Percentiles rank a stretch among this genome's conserved stretches.
phyloP scores from a whole-genome alignment of 139 green algal species.

The Chlorella sorokiniana region DNA sequence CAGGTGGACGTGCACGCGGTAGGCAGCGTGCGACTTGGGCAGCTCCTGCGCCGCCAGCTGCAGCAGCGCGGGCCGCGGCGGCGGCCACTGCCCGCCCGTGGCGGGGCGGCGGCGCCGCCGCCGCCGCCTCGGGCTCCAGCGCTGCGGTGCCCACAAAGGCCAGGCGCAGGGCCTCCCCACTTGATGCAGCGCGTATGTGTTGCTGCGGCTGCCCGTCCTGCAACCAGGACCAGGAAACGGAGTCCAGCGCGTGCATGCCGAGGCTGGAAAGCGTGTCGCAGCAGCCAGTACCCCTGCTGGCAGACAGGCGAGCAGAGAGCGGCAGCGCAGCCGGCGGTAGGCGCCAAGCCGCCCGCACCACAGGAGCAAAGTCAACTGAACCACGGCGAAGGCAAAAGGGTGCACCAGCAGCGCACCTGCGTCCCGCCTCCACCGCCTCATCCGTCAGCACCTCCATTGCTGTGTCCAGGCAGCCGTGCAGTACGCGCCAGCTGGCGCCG shows the following conservation, averaged over 20 bases:
- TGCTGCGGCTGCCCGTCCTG: constrained; percentile 48
- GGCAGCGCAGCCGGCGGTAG: background rate
- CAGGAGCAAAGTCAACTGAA: background rate
- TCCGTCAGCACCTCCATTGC: constrained; percentile 43
- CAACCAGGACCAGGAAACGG: background rate
- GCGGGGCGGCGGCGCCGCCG: background rate
- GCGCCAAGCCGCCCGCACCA: background rate
- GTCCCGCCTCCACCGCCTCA: constrained; percentile 38
- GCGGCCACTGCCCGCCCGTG: constrained; percentile 16
- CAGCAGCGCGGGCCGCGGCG: constrained; percentile 17
- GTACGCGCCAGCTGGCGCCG: constrained; percentile 1
- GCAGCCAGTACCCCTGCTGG: no score
- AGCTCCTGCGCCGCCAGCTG: background rate
- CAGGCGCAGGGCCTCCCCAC: constrained; percentile 62
- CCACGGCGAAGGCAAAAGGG: background rate
- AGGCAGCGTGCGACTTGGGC: constrained; percentile 39
- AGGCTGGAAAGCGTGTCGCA: no score
- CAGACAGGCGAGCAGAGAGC: background rate
- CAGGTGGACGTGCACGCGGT: constrained; percentile 78
- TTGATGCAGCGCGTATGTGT: constrained; percentile 45
- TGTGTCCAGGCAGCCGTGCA: constrained; percentile 35
- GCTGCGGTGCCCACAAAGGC: constrained; percentile 56
- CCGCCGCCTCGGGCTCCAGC: background rate
- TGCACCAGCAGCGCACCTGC: constrained; percentile 35
- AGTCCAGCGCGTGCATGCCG: no score